Percentiles rank a stretch among this genome's conserved stretches.
phyloP scores from a whole-genome alignment of 2,329 filamentous ascomycete genomes.

The Acrocalymma vagum region DNA sequence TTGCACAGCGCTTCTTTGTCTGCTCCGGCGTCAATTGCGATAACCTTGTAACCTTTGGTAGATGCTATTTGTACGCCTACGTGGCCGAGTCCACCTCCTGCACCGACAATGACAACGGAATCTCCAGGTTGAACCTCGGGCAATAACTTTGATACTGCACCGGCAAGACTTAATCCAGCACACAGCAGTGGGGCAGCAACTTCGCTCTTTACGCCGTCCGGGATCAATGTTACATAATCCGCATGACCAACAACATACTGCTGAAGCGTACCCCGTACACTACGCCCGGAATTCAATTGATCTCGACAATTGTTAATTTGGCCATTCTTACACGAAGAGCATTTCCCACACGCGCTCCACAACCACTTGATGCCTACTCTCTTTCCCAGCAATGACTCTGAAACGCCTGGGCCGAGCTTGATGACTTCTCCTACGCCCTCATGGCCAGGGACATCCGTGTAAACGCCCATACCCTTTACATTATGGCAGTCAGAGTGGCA shows the following conservation, averaged over 20 bases:
- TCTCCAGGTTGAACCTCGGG: slow-evolving; percentile 76
- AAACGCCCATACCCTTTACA: slow-evolving; percentile 52
- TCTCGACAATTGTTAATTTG: slow-evolving; percentile 52
- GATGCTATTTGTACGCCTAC: slow-evolving; percentile 82
- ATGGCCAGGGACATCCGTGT: slow-evolving; percentile 57
- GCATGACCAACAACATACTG: slow-evolving; percentile 45
- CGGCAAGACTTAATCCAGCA: slow-evolving; percentile 69
- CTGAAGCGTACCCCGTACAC: slow-evolving; percentile 46
- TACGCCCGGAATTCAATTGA: slow-evolving; percentile 53
- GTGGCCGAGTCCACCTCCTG: slow-evolving; percentile 81
- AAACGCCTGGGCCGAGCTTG: slow-evolving; percentile 38
- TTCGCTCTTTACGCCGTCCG: slow-evolving; percentile 46
- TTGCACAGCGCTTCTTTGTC: slow-evolving; percentile 78
- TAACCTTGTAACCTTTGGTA: slow-evolving; percentile 83
- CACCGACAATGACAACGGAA: slow-evolving; percentile 82
- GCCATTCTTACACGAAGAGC: slow-evolving; percentile 45
- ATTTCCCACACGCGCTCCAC: slow-evolving; percentile 52
- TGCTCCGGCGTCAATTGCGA: slow-evolving; percentile 84
- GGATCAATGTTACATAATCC: slow-evolving; percentile 41
- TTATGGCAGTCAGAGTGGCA: slow-evolving; percentile 59
- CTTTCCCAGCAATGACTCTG: slow-evolving; percentile 36
- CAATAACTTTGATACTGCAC: slow-evolving; percentile 84
- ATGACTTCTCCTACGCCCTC: slow-evolving; percentile 57
- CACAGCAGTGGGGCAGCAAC: slow-evolving; percentile 47
- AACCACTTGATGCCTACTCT: slow-evolving; percentile 58